These are phyloP conservation scores for Talaromyces sp. DNA, from an alignment of 2,329 filamentous ascomycete genomes.

Conservation along the genomic window DNA sequence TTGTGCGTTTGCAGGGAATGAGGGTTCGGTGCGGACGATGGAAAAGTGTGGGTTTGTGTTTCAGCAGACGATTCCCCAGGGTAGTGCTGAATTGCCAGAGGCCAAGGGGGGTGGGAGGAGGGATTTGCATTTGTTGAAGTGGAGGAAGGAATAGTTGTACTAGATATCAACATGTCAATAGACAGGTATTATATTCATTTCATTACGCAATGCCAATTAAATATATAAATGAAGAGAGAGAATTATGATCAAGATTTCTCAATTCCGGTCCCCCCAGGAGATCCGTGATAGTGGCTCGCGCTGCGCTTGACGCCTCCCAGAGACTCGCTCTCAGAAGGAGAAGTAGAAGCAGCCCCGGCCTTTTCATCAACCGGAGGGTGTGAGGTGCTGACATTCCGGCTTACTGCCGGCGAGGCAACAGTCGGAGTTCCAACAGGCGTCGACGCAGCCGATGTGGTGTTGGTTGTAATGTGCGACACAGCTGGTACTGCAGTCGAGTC, in stretches of 20 bases:
- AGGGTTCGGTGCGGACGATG: slow-evolving; percentile 22
- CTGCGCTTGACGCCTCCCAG: slow-evolving; percentile 18
- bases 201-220: neutral
- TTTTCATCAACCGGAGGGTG: slow-evolving; percentile 6
- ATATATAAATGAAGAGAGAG: neutral
- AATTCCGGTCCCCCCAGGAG: slow-evolving; percentile 22
- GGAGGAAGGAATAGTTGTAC: neutral
- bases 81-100: slow-evolving; percentile 10
- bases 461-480: slow-evolving; percentile 3
- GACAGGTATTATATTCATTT: neutral
- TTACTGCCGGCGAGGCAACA: neutral
- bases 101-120: slow-evolving; percentile 15
- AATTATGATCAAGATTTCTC: neutral
- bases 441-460: neutral
- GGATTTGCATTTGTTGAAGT: slow-evolving; percentile 18
- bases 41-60: slow-evolving; percentile 24
- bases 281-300: slow-evolving; percentile 26
- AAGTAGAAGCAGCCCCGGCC: neutral
- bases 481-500: slow-evolving; percentile 17
- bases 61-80: slow-evolving; percentile 17
- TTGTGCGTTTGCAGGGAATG: slow-evolving; percentile 21
- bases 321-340: neutral
- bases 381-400: slow-evolving; percentile 9
- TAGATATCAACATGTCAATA: neutral
- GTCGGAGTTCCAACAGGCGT: neutral